These are phyloP conservation scores for Penicillium paxilli DNA, from an alignment of 495 filamentous ascomycete species.

Conservation along the genomic window DNA sequence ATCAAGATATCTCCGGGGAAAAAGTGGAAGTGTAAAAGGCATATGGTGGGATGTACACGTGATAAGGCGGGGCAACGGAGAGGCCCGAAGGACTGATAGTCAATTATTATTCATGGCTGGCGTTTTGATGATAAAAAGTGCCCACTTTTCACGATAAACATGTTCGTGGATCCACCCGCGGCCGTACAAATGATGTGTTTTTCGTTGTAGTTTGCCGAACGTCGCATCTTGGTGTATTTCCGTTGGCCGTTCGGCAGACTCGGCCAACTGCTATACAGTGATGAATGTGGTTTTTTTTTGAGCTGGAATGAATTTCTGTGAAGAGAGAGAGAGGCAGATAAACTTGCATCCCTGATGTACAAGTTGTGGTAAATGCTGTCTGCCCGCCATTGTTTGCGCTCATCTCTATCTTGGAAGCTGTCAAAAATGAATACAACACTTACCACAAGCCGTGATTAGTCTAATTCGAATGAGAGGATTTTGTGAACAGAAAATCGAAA, in stretches of 20 bases:
- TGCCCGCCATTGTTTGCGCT: no score
- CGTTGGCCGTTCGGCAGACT: conserved; percentile 11
- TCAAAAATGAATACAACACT: no score
- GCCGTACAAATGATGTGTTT: neutral
- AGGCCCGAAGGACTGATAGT: conserved; percentile 9
- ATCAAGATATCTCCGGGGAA: neutral
- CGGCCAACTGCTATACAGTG: no score
- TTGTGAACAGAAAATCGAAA: neutral
- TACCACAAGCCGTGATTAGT: no score
- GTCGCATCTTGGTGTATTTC: neutral
- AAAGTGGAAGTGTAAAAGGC: neutral
- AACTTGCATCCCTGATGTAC: no score
- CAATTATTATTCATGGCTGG: conserved; percentile 14
- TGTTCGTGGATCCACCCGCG: neutral
- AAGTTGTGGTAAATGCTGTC: no score
- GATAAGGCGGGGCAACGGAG: conserved; percentile 23
- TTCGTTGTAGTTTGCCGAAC: conserved; percentile 4
- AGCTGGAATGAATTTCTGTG: no score
- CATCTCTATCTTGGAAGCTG: no score
- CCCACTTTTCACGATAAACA: neutral
- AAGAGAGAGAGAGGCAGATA: no score
- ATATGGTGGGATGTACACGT: conserved; percentile 10
- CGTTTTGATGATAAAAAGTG: conserved; percentile 19
- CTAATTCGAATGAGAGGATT: no score
- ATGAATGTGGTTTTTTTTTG: neutral